Evolutionary conservation across 2,329 filamentous ascomycete genomes (phyloP).

Genomic region (Neurospora sp.): DNA sequence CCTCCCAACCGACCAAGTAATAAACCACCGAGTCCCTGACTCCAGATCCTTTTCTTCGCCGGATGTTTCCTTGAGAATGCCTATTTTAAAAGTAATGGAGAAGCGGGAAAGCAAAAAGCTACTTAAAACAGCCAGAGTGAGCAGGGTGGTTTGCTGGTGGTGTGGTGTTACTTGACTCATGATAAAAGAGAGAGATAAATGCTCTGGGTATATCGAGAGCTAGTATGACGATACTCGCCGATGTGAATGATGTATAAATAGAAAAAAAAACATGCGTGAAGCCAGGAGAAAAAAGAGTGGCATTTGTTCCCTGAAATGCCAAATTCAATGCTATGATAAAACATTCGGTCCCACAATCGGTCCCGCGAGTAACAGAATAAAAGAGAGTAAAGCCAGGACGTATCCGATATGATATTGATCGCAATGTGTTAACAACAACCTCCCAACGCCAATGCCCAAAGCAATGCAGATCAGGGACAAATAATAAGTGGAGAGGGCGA

Average conservation of each 20-base stretch:
- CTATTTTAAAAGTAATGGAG: not conserved
- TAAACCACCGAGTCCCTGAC: not conserved
- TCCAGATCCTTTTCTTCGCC: not conserved
- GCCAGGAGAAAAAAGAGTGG: not conserved
- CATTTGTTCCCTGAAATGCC: conserved; percentile 1
- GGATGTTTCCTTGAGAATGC: not conserved
- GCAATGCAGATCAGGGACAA: conserved; percentile 2
- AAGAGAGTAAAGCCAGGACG: conserved; percentile 7
- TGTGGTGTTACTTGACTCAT: not conserved
- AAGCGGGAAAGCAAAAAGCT: not conserved
- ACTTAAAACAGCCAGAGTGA: not conserved
- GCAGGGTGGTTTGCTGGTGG: not conserved
- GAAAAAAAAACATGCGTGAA: not conserved
- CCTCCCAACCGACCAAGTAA: not conserved
- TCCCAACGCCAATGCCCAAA: conserved; percentile 1
- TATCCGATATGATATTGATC: conserved; percentile 1
- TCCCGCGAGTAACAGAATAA: conserved; percentile 5
- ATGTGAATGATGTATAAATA: not conserved
- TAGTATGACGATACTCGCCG: not conserved
- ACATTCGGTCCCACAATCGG: not conserved
- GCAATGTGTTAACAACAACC: not conserved
- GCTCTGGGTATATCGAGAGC: not conserved
- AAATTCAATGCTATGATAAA: not conserved
- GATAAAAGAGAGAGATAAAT: not conserved
- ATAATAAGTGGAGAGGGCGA: conserved; percentile 14